Evolutionary conservation across 768 basidiomycete species (phyloP).

Genomic region (Tricholoma terreum): DNA sequence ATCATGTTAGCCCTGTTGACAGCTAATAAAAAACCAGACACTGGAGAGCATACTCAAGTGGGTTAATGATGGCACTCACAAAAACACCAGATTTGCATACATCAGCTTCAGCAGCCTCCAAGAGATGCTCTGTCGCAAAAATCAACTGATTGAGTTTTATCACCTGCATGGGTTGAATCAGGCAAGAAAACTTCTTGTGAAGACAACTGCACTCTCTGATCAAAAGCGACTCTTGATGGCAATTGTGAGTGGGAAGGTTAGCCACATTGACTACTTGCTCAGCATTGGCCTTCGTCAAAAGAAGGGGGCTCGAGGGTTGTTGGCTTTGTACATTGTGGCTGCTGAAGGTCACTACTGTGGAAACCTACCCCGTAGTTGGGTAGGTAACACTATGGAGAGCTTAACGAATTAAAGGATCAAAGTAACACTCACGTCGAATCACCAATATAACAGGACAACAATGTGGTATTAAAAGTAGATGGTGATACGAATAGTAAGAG

Average conservation of each 20-base stretch:
- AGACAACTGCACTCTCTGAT: constrained; percentile 9
- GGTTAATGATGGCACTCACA: constrained; percentile 7
- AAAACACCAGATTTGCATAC: constrained; percentile 14
- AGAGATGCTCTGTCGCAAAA: constrained; percentile 1
- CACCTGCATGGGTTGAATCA: no score
- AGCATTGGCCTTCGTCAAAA: constrained; percentile 7
- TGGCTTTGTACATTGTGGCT: neutral
- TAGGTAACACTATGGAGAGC: no score
- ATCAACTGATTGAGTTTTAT: constrained; percentile 8
- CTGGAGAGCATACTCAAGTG: constrained; percentile 11
- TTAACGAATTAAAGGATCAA: no score
- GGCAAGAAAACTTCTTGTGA: constrained; percentile 10
- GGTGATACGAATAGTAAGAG: no score
- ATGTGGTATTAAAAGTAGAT: no score
- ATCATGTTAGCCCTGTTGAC: neutral
- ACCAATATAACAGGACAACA: no score
- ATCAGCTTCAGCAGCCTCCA: constrained; percentile 11
- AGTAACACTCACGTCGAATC: no score
- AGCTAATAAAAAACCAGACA: neutral
- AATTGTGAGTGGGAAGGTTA: constrained; percentile 19
- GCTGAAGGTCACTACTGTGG: neutral
- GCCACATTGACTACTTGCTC: constrained; percentile 15
- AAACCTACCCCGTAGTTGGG: no score
- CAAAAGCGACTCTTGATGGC: constrained; percentile 20
- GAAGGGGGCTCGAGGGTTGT: neutral